Conservation (phyloP, 768 basidiomycete genomes). For the Boletales sp. region DNA sequence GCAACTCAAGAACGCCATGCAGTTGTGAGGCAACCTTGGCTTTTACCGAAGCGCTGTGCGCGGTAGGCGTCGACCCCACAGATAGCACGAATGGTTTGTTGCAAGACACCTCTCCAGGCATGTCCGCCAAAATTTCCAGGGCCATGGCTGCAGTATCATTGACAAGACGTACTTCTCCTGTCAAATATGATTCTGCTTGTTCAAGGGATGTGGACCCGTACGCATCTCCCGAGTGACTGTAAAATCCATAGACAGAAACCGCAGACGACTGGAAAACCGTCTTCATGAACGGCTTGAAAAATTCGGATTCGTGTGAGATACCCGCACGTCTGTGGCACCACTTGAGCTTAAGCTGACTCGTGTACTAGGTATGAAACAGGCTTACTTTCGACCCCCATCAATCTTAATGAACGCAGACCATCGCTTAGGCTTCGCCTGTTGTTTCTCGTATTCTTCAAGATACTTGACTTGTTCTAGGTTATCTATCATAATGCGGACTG, state of each 20-base stretch:
- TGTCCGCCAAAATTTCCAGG: constrained; percentile 41
- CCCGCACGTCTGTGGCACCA: constrained; percentile 63
- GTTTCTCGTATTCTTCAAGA: constrained; percentile 57
- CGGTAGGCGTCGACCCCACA: constrained; percentile 86
- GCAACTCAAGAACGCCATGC: constrained; percentile 67
- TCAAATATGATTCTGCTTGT: constrained; percentile 63
- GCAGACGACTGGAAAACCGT: constrained; percentile 49
- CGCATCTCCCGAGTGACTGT: constrained; percentile 73
- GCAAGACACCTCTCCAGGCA: constrained; percentile 30
- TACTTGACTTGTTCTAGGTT: constrained; percentile 67
- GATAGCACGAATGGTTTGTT: constrained; percentile 63
- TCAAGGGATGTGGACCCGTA: constrained; percentile 70
- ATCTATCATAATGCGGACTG: constrained; percentile 69
- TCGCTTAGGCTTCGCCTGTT: constrained; percentile 34
- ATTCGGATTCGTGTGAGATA: constrained; percentile 46
- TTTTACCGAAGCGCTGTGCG: constrained; percentile 66
- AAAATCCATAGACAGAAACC: constrained; percentile 76
- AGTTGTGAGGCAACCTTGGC: constrained; percentile 45
- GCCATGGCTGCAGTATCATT: constrained; percentile 61
- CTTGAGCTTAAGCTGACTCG: constrained; percentile 10
- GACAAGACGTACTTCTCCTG: constrained; percentile 66
- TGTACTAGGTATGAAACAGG: neutral
- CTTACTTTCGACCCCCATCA: constrained; percentile 74
- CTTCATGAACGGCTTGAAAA: constrained; percentile 54
- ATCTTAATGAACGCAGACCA: constrained; percentile 85